phyloP scores from a whole-genome alignment of 345 rosid genomes.

The Camelina neglecta region DNA sequence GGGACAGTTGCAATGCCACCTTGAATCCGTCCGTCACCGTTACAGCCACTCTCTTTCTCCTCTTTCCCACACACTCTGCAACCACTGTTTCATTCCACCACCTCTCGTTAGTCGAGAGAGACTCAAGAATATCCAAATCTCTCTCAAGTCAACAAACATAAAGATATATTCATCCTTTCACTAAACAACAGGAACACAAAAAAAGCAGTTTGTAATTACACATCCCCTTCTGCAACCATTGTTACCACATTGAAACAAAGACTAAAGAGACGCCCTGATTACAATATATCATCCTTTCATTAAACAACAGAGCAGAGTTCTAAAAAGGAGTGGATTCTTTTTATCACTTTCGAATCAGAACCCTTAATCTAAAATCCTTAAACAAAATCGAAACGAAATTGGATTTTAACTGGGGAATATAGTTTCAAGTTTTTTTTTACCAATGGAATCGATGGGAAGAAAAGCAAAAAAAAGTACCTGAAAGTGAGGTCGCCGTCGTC shows the following conservation, averaged over 20 bases:
- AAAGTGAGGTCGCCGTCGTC: constrained; percentile 44
- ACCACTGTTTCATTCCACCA: constrained; percentile 52
- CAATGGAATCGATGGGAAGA: constrained; percentile 1
- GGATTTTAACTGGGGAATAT: neutral
- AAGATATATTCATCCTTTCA: neutral
- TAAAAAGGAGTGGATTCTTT: neutral
- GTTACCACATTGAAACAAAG: neutral
- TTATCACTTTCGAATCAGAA: no score
- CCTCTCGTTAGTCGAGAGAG: neutral
- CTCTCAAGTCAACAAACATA: neutral
- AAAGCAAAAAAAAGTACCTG: constrained; percentile 46
- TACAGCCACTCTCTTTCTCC: constrained; percentile 85
- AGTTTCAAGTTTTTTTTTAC: neutral
- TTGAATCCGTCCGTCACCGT: constrained; percentile 94
- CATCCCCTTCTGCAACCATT: no score
- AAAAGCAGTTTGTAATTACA: no score
- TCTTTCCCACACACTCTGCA: constrained; percentile 84
- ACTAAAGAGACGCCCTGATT: neutral
- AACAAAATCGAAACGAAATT: neutral
- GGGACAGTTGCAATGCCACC: constrained; percentile 95
- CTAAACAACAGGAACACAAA: neutral
- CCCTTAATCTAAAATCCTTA: neutral
- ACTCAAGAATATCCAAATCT: neutral
- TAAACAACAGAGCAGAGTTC: neutral
- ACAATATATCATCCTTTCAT: neutral